Percentiles rank a stretch among this genome's conserved stretches.
phyloP scores from a whole-genome alignment of 2,329 filamentous ascomycete genomes.

The Cytospora paraplurivora region DNA sequence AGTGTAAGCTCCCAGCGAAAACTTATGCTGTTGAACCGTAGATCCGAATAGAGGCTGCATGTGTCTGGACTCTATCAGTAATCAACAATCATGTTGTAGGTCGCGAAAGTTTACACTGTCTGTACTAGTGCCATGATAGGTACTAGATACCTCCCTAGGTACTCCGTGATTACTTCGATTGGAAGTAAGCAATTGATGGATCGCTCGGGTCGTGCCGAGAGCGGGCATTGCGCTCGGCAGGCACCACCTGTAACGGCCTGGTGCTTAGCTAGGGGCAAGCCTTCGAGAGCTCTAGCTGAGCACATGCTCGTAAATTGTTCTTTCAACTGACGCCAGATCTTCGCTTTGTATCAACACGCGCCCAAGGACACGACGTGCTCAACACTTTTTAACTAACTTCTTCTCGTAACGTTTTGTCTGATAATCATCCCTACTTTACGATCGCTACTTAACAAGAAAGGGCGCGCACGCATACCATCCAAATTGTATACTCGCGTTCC shows the following conservation, averaged over 20 bases:
- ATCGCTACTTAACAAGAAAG: neutral
- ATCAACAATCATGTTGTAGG: neutral
- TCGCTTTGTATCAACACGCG: neutral
- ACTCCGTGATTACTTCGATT: neutral
- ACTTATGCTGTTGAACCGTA: neutral
- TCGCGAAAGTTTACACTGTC: no score
- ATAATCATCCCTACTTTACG: neutral
- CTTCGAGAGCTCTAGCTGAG: neutral
- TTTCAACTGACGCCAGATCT: neutral
- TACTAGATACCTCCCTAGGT: no score
- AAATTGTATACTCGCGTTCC: neutral
- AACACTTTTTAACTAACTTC: neutral
- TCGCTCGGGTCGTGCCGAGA: slow-evolving; percentile 25
- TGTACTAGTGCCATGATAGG: no score
- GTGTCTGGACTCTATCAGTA: neutral
- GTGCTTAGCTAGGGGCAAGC: neutral
- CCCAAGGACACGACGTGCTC: neutral
- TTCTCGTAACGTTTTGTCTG: neutral
- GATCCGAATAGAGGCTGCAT: neutral
- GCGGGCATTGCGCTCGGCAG: slow-evolving; percentile 7
- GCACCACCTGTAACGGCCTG: no score
- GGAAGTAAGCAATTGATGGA: neutral
- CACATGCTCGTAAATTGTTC: neutral
- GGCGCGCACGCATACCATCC: neutral
- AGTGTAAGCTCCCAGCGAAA: slow-evolving; percentile 5